Evolutionary conservation across 768 basidiomycete species (phyloP).

Genomic region (Leccinum rimulosum): DNA sequence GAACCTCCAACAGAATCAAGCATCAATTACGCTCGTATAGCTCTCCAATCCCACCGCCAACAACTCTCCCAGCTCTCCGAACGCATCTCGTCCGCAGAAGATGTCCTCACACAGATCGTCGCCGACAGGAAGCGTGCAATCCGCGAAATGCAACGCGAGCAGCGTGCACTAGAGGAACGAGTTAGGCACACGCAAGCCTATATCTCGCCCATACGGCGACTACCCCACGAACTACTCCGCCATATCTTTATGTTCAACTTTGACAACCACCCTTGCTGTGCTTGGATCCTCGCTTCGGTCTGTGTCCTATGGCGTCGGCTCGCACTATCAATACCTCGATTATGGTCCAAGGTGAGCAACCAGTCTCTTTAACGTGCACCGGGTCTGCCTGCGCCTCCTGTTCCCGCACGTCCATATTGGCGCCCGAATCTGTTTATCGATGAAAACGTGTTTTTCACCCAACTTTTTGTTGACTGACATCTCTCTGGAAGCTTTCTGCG

Average conservation of each 20-base stretch:
- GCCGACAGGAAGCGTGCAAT: constrained; percentile 53
- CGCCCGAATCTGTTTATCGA: constrained; percentile 17
- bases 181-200: constrained; percentile 56
- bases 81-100: constrained; percentile 54
- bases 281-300: constrained; percentile 73
- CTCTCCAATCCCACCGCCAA: constrained; percentile 36
- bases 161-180: constrained; percentile 44
- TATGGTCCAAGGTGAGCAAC: constrained; percentile 74
- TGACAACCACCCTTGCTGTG: constrained; percentile 67
- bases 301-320: constrained; percentile 65
- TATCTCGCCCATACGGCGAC: constrained; percentile 66
- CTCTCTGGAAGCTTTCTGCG: not conserved
- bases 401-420: constrained; percentile 11
- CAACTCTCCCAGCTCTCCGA: constrained; percentile 35
- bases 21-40: constrained; percentile 49
- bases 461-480: not conserved
- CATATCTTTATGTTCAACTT: constrained; percentile 71
- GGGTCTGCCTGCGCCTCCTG: constrained; percentile 2
- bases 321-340: constrained; percentile 58
- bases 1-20: constrained; percentile 61
- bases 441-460: constrained; percentile 12
- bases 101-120: constrained; percentile 56
- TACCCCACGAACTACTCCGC: constrained; percentile 71
- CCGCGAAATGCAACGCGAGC: constrained; percentile 50
- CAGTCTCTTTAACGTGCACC: not conserved